phyloP scores from a whole-genome alignment of 495 filamentous ascomycete genomes.

The Neurospora sp. region DNA sequence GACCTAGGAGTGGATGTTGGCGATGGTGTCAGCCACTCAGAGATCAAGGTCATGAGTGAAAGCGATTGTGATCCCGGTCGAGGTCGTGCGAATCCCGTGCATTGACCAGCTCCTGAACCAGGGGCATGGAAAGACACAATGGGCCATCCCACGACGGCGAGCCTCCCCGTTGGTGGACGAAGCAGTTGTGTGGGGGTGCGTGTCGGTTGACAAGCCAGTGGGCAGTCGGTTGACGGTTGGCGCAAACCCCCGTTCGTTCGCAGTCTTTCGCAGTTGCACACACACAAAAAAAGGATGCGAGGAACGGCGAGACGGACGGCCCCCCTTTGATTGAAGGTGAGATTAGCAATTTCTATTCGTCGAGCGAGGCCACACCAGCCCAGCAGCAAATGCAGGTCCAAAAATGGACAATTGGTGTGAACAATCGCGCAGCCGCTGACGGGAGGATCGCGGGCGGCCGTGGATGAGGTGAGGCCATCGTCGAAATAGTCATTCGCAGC shows the following conservation, averaged over 20 bases:
- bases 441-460: background rate
- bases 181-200: background rate
- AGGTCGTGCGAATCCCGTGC: background rate
- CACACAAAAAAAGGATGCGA: background rate
- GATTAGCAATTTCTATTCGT: constrained; percentile 29
- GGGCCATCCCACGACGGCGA: background rate
- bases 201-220: background rate
- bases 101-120: background rate
- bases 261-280: background rate
- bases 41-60: background rate
- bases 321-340: constrained; percentile 22
- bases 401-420: background rate
- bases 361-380: constrained; percentile 6
- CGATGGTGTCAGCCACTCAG: background rate
- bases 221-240: background rate
- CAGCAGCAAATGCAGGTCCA: background rate
- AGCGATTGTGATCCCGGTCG: background rate
- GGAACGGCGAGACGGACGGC: background rate
- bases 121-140: background rate
- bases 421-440: background rate
- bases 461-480: background rate
- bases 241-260: background rate
- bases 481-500: background rate
- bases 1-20: background rate
- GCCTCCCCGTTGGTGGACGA: background rate